Base-by-base conservation (phyloP, 179 eudicot genomes). In the Silene vulgaris region DNA sequence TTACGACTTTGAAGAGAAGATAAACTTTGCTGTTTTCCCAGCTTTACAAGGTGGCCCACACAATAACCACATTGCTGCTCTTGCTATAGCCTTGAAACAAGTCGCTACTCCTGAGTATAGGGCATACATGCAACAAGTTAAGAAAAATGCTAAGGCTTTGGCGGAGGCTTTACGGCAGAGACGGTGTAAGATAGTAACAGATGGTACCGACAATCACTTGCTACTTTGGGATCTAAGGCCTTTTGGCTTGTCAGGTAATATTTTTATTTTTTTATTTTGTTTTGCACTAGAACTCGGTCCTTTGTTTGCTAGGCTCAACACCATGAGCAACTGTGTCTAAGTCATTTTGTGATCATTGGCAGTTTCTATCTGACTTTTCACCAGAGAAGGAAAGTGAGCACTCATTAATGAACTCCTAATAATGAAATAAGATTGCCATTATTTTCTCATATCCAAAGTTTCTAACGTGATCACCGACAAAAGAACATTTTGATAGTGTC, bases 41-140 rank as follows among this genome's bases (percentile, higher is more conserved):
- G 91, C 91, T 16, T 66, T 91, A 81, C 97, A 91, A 80, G 97
- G 97, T 80, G 97, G 97, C 32, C 97, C 97, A 12, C 97, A 90
- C 85, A 91, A 91, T 78, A 90, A 91, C 78, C 95, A 87, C 82
- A 91, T 90, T 76, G 97, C 95, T 62, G 97, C 95, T 75, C 92
- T 91, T 74, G 97, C 97, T 70, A 78, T 91, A 80, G 92, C 92
- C 73, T 81, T 91, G 88, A 91, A 90, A 78, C 97, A 91, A 76
- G 92, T 86, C 65, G 86, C 87, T 82, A 86, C 90, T 65, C 85
- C 88, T 13, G 95, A 88, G 80, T 91, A 84, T 81, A 91, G 83
- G 80, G 84, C 86, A 56, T 90, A 90, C 76, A 90, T 90, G 95
- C 91, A 90, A 70, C 97, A 91, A 75, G 97, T 91, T 66, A 91